Evolutionary conservation across 495 filamentous ascomycete genomes (phyloP).

Genomic region (Penicillium subrubescens): DNA sequence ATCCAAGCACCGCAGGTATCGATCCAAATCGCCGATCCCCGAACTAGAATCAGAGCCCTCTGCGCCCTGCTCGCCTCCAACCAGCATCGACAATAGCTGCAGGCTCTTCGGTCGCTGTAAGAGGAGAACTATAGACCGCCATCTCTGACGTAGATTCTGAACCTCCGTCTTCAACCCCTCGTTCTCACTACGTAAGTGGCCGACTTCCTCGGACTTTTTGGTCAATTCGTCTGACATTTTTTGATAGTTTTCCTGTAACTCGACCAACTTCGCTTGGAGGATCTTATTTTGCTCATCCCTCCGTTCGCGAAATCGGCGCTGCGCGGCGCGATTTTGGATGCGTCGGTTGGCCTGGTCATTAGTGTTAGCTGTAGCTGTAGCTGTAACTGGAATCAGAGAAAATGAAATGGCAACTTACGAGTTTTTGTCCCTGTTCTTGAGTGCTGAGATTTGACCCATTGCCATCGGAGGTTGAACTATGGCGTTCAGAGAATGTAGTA

Average conservation of each 20-base stretch:
- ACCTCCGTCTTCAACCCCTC: background rate
- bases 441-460: background rate
- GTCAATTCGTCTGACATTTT: background rate
- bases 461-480: background rate
- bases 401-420: background rate
- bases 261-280: background rate
- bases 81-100: constrained; percentile 1
- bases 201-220: background rate
- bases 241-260: background rate
- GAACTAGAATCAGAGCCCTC: background rate
- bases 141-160: background rate
- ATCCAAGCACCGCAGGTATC: background rate
- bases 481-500: background rate
- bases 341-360: background rate
- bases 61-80: background rate
- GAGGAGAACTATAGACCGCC: background rate
- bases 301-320: constrained; percentile 1
- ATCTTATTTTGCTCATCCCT: background rate
- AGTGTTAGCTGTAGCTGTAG: background rate
- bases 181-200: background rate
- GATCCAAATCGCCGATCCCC: background rate
- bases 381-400: background rate
- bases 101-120: background rate
- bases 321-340: background rate
- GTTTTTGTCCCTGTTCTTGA: background rate